Base-by-base conservation (phyloP, 306 rosid species). In the Malus orientalis region DNA sequence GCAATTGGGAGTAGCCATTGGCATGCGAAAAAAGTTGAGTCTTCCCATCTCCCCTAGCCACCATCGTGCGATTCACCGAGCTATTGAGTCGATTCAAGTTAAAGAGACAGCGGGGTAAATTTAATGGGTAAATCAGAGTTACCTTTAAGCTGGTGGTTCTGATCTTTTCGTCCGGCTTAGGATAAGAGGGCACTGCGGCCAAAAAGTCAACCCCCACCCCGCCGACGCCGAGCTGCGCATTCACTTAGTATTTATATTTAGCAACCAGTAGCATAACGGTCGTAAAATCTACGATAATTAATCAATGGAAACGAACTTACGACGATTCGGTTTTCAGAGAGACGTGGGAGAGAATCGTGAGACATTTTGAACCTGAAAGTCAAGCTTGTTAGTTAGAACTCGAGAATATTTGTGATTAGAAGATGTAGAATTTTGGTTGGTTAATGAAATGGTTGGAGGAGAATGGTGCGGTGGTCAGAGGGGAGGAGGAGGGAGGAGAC, bases 101-200 rank as follows among this genome's bases (percentile, higher is more conserved):
- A 20, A 23, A 58, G 29, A n/a, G 9, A 22, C 29, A 22, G 25
- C 22, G 27, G 47, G 11, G 74, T 60, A 42, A 62, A 51, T 33
- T 32, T 32, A 32, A 4, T 4, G 38, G 53, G 32, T 45, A 60
- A 55, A 53, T 11, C 12, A 20, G 62, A 47, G 18, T 27, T 45
- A 89, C 99, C 96, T 86, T 87, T 74, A 86, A 61, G 76, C 86
- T 80, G 40, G 93, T 90, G 85, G 78, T 88, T 84, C 99, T 86
- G 79, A 80, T 95, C 81, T 92, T 92, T 65, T 91, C 73, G 49
- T 91, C 96, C 3, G 98, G 99, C 54, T 82, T 84, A 14, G 97
- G 99, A 85, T 84, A 95, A 15, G 87, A 69, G 63, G 81, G 64
- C 65, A 95, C 96, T 2, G 80, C 73, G 19, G 96, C 99, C 74